Base-by-base conservation (phyloP, 2,329 filamentous ascomycete genomes). In the Stemphylium lycopersici region DNA sequence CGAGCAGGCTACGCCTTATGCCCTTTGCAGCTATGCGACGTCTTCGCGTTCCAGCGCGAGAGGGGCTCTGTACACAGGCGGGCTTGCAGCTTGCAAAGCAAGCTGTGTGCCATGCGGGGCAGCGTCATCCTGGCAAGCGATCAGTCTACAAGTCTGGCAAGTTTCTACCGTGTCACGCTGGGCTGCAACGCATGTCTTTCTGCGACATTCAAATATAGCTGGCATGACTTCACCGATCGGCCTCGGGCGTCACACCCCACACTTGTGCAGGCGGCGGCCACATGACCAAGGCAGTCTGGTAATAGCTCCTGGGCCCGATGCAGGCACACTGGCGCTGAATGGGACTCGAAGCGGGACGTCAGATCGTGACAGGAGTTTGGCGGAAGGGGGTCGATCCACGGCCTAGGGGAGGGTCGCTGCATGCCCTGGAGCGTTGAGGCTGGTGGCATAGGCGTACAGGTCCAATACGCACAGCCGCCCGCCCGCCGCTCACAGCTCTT, bases 21-120 rank as follows among this genome's bases (percentile, higher is more conserved):
- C 55, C 58, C 38, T 47, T 56, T 66, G 52, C 56, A 59, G 53
- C 50, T n/a, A 33, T 47, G 51, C 34, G 41, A 40, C 12, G 24
- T 36, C n/a, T 41, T 32, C 26, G 34, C 48, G 42, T 40, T 39
- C 26, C 43, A 34, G 39, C 15, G 38, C 22, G 15, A 47, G 44
- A 44, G 43, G 34, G 18, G 29, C 38, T 36, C 18, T 34, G 52
- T 15, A 3, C 18, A 36, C 15, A 8, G 20, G 24, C 18, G 31
- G 22, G 16, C 43, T 10, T 29, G 13, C 40, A 36, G 16, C 43
- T 2, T 29, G 13, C 40, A 36, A 47, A 38, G 48, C 44, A 18
- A 39, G 46, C 43, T 52, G 42, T 40, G 36, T 26, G 36, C n/a
- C 31, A 39, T 47, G 52, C 48, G 42, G 52, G 48, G 52, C 52